Evolutionary conservation across 148 eudicot species (phyloP).

Genomic region (Chenopodium suecicum): DNA sequence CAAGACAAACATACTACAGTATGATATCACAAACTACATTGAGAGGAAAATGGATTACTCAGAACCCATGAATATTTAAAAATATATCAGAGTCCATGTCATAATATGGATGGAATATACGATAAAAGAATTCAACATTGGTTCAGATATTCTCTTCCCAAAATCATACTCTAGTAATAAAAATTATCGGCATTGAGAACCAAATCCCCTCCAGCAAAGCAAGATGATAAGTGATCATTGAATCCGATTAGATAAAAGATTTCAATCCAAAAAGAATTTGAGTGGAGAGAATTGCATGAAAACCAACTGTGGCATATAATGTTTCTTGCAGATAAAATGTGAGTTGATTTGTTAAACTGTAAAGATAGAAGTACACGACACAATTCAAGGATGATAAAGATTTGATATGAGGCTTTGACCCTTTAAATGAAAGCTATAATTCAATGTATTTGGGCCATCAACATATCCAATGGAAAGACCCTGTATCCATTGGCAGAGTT

Average conservation of each 20-base stretch:
- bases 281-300: background rate
- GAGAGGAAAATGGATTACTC: background rate
- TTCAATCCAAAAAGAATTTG: background rate
- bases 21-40: background rate
- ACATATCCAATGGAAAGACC: too few species aligned
- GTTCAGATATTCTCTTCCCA: background rate
- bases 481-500: background rate
- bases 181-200: background rate
- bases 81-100: background rate
- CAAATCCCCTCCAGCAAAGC: background rate
- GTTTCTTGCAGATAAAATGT: background rate
- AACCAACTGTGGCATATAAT: background rate
- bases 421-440: background rate
- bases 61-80: background rate
- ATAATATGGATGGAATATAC: background rate
- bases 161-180: background rate
- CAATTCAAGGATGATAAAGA: background rate
- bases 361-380: background rate
- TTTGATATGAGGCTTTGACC: background rate
- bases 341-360: background rate
- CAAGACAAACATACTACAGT: background rate
- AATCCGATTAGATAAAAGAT: background rate
- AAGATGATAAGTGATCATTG: background rate
- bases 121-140: background rate
- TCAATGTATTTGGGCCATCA: background rate